Conservation (phyloP, 768 basidiomycete species). For the Suillus plorans region DNA sequence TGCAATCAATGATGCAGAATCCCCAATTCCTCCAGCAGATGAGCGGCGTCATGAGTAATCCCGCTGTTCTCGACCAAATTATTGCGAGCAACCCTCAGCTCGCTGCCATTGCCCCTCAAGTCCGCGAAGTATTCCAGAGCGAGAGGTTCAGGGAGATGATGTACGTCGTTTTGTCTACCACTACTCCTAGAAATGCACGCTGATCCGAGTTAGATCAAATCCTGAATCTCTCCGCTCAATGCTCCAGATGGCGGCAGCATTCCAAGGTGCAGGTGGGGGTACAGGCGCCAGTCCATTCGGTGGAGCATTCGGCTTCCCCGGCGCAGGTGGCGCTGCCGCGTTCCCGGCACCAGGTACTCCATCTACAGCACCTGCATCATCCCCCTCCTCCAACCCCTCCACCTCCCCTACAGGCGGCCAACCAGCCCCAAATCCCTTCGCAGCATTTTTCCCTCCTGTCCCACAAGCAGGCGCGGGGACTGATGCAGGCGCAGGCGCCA, state of each 20-base stretch:
- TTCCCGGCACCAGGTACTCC: conserved; percentile 69
- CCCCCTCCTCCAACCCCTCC: conserved; percentile 26
- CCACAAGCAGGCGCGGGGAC: conserved; percentile 23
- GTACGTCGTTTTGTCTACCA: conserved; percentile 37
- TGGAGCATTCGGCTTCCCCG: conserved; percentile 11
- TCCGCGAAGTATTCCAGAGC: conserved; percentile 76
- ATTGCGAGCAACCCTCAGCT: conserved; percentile 81
- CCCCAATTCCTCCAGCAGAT: conserved; percentile 88
- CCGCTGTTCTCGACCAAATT: conserved; percentile 85
- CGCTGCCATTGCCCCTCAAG: conserved; percentile 73
- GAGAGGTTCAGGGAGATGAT: conserved; percentile 75
- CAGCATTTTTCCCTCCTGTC: conserved; percentile 19
- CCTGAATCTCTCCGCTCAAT: conserved; percentile 74
- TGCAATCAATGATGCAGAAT: conserved; percentile 83
- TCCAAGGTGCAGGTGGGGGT: conserved; percentile 43
- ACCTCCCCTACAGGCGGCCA: conserved; percentile 10
- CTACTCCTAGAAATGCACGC: neutral
- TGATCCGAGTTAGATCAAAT: conserved; percentile 51
- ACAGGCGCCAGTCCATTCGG: conserved; percentile 15
- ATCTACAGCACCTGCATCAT: conserved; percentile 28
- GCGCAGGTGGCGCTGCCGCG: conserved; percentile 27
- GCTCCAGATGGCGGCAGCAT: conserved; percentile 67
- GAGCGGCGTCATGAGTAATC: conserved; percentile 82
- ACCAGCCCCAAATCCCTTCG: conserved; percentile 13
- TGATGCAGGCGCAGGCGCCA: conserved; percentile 24